Conservation (phyloP, 108 stramenopile species). For the Cyclostephanos invisitatus region DNA sequence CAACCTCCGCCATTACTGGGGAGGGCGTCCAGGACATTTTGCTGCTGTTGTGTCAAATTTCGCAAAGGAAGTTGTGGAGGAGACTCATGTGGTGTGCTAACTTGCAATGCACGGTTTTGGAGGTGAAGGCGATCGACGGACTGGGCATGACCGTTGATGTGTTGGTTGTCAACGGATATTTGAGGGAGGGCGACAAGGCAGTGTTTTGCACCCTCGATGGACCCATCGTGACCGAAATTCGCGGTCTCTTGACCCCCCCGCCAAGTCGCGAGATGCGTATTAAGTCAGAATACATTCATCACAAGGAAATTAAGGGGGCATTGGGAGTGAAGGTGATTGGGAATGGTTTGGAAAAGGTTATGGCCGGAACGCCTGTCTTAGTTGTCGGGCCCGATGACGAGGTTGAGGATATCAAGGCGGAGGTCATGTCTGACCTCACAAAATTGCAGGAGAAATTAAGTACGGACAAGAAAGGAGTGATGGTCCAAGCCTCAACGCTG, state of each 20-base stretch:
- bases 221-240: constrained; percentile 95
- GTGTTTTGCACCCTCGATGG: constrained; percentile 98
- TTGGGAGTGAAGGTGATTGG: constrained; percentile 98
- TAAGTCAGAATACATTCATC: constrained; percentile 97
- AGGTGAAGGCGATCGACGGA: constrained; percentile 99
- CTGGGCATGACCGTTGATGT: constrained; percentile 99
- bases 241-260: constrained; percentile 97
- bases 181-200: constrained; percentile 93
- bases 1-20: constrained; percentile 97
- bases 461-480: constrained; percentile 94
- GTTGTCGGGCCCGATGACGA: constrained; percentile 95
- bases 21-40: constrained; percentile 99
- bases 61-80: constrained; percentile 91
- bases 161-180: constrained; percentile 93
- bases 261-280: constrained; percentile 97
- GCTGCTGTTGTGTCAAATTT: constrained; percentile 89
- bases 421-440: constrained; percentile 95
- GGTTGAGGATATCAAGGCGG: constrained; percentile 96
- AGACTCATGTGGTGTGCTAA: constrained; percentile 94
- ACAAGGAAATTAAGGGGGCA: constrained; percentile 94
- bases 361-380: constrained; percentile 97
- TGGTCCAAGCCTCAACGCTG: constrained; percentile 98
- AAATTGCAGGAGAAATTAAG: constrained; percentile 83
- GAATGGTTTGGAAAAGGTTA: constrained; percentile 93
- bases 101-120: constrained; percentile 95